Evolutionary conservation across 495 filamentous ascomycete species (phyloP), one percentile per base, ranked within the genome.

Genomic region (Talaromyces adpressus): DNA sequence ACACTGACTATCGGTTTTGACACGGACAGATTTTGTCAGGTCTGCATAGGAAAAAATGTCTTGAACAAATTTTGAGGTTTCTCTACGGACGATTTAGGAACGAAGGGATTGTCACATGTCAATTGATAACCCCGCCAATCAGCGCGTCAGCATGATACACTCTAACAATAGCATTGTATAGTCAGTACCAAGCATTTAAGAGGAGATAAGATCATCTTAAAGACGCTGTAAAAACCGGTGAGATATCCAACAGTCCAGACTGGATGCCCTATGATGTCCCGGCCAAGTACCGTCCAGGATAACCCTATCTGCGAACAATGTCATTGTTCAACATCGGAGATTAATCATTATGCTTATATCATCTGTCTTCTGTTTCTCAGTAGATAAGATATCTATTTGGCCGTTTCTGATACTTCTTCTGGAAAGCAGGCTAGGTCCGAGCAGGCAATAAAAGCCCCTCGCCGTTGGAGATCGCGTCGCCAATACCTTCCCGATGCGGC

Each of bases 401-500:
- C 16, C 56, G 23, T 18, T 58, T 22, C 34, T 58, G 30, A 34
- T 58, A 58, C 56, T 58, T 36, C n/a, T 58, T 58, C 61, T 34
- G 63, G 51, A n/a, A 39, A 49, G 61, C 62, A 64, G 62, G 47
- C 65, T 65, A 52, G 64, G 65, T 51, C 61, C 34, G 61, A 65
- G n/a, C 32, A 30, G 6, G 36, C 12, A 20, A n/a, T 34, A 27
- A 29, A 54, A 23, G 49, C 49, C 18, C 20, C 49, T 53, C 49
- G 18, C 18, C 22, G 14, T 53, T 23, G 16, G n/a, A 53, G 49
- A 16, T 12, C 0, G 25, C 23, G 23, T 56, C 52, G 52, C 52
- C 14, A 27, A 27, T 22, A 27, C 52, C 52, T 56, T 56, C 52
- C 52, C 27, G 11, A 56, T 56, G 52, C 52, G 52, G 52, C 27